These are phyloP conservation scores for Solioccasus polychromus DNA, from an alignment of 768 basidiomycete genomes.

Conservation along the genomic window DNA sequence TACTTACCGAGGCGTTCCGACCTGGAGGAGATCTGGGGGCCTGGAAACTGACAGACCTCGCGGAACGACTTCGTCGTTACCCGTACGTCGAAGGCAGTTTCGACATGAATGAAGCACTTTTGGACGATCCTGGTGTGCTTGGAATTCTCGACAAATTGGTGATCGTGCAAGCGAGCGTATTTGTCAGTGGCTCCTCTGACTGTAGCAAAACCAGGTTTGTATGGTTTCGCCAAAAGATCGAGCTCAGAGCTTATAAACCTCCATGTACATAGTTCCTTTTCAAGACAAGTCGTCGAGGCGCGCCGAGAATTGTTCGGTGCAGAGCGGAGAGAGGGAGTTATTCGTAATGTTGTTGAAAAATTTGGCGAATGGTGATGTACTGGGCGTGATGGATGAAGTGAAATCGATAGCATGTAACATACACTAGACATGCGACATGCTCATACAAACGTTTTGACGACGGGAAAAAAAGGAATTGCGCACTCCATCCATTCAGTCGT, in stretches of 20 bases:
- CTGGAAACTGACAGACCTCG: constrained; percentile 44
- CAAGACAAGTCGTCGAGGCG: constrained; percentile 47
- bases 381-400: neutral
- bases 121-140: constrained; percentile 48
- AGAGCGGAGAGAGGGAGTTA: constrained; percentile 2
- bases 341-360: constrained; percentile 43
- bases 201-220: constrained; percentile 49
- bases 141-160: constrained; percentile 60
- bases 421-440: constrained; percentile 27
- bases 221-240: neutral
- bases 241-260: neutral
- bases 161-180: constrained; percentile 45
- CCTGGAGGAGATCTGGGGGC: constrained; percentile 36
- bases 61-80: constrained; percentile 32
- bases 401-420: constrained; percentile 23
- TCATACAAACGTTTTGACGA: constrained; percentile 23
- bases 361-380: constrained; percentile 37
- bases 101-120: constrained; percentile 26
- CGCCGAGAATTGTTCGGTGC: constrained; percentile 29
- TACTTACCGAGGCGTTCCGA: constrained; percentile 44
- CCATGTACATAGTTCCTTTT: constrained; percentile 47
- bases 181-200: constrained; percentile 46
- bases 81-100: constrained; percentile 23
- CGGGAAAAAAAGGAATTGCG: neutral
- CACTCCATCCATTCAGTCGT: neutral